Conservation (phyloP, 768 basidiomycete species). For the Tricholoma terreum region DNA sequence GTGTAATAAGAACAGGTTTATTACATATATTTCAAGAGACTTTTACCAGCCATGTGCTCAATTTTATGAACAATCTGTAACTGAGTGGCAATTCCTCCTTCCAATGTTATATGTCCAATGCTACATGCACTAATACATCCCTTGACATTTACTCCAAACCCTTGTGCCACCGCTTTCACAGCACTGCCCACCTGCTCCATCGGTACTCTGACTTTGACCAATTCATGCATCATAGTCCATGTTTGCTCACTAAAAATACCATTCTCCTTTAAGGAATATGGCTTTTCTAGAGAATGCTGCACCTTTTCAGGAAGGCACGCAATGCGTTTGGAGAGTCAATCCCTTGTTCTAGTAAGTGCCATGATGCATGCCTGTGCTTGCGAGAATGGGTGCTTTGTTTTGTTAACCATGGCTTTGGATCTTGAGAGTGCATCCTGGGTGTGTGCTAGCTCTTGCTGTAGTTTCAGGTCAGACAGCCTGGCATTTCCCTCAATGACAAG, state of each 20-base stretch:
- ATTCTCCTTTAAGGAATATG: not conserved
- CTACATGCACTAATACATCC: not conserved
- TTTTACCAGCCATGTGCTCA: constrained; percentile 2
- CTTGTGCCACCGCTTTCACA: not conserved
- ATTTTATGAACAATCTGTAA: constrained; percentile 18
- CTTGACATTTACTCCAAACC: no score
- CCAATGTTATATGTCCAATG: constrained; percentile 2
- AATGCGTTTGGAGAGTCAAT: not conserved
- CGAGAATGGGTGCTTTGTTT: not conserved
- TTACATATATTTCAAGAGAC: no score
- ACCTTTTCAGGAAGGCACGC: not conserved
- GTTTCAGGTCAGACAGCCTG: not conserved
- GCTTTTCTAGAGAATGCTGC: not conserved
- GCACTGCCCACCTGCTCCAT: not conserved
- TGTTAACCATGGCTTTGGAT: not conserved
- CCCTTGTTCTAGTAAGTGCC: not conserved
- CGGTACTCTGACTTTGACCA: not conserved
- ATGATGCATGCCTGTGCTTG: not conserved
- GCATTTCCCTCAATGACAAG: not conserved
- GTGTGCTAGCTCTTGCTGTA: not conserved
- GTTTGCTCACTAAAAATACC: not conserved
- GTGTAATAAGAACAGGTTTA: not conserved
- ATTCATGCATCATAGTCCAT: not conserved
- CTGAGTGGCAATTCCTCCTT: constrained; percentile 16
- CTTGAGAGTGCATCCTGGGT: not conserved